Evolutionary conservation across 225 moss, liverwort and hornwort genomes (phyloP).

Genomic region (Pleurozium schreberi): DNA sequence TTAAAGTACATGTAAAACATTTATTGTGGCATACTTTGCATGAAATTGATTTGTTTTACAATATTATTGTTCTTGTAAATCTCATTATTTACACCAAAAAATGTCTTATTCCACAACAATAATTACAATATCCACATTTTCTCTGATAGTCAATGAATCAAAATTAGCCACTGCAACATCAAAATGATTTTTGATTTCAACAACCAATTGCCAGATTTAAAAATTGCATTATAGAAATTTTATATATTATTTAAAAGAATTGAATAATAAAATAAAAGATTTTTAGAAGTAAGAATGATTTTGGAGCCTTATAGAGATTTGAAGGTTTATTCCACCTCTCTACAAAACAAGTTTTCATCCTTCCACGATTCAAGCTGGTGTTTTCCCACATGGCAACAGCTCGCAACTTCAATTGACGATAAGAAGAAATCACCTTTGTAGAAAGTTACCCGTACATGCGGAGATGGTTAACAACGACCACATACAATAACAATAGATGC

Average conservation of each 20-base stretch:
- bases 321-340: neutral
- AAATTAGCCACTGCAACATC: neutral
- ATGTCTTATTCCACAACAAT: neutral
- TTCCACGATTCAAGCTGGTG: no score
- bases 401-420: rapidly evolving
- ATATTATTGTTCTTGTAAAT: no score
- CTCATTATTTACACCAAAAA: no score
- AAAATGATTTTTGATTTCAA: neutral
- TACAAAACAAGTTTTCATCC: neutral
- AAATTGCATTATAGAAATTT: neutral
- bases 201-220: neutral
- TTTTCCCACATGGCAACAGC: neutral
- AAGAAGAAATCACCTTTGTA: neutral
- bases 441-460: neutral
- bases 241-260: neutral
- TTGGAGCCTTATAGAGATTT: neutral
- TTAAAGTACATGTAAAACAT: no score
- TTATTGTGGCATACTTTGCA: no score
- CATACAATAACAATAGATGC: no score
- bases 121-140: neutral
- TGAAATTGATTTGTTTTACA: no score
- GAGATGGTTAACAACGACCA: neutral
- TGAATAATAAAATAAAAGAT: neutral
- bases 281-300: neutral
- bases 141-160: no score